phyloP scores from a whole-genome alignment of 257 asterid genomes.

The Haberlea rhodopensis region DNA sequence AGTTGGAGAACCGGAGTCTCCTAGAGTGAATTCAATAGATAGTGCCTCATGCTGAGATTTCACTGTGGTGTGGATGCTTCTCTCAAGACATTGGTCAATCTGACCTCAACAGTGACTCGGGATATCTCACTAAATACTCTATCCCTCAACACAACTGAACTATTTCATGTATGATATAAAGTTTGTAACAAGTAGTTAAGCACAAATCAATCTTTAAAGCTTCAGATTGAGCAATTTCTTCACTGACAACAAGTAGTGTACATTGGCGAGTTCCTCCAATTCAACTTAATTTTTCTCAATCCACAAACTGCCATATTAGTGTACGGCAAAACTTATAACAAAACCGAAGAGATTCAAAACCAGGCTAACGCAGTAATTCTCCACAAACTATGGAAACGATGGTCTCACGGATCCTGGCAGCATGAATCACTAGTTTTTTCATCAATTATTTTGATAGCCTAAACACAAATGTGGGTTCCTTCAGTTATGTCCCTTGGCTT shows the following conservation, averaged over 20 bases:
- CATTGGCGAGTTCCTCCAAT: too few species aligned
- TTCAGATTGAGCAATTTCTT: too few species aligned
- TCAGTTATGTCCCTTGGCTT: constrained; percentile 67
- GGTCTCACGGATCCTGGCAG: not conserved
- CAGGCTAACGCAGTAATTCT: not conserved
- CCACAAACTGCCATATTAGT: not conserved
- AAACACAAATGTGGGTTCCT: not conserved
- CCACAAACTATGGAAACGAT: not conserved
- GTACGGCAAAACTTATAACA: not conserved
- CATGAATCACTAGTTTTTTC: not conserved
- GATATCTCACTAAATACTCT: not conserved
- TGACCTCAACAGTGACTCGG: too few species aligned
- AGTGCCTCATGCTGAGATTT: too few species aligned
- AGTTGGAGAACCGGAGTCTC: not conserved
- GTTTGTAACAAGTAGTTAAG: too few species aligned
- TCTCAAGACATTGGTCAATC: too few species aligned
- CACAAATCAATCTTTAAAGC: too few species aligned
- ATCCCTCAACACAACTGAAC: too few species aligned
- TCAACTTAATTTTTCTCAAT: too few species aligned
- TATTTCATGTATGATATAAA: too few species aligned
- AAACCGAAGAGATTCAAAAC: not conserved
- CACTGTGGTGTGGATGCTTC: too few species aligned
- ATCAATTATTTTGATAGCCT: not conserved
- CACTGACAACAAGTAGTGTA: too few species aligned
- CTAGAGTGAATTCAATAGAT: not conserved